Evolutionary conservation across 306 rosid genomes (phyloP), one percentile per base, ranked within the genome.

Genomic region (Trifolium repens): DNA sequence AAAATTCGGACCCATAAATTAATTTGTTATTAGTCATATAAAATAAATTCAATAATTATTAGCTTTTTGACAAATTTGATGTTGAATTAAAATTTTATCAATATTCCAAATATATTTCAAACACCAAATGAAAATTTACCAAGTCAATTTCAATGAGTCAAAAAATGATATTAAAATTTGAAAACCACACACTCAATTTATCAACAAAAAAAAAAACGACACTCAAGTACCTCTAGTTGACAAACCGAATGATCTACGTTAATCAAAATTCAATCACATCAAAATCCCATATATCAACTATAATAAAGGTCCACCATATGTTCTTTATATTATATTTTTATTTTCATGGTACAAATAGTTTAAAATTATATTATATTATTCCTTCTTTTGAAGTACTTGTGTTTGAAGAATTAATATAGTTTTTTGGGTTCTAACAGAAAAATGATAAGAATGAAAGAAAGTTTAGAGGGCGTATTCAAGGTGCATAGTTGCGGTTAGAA

Each of bases 401-500:
- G 61, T 69, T 60, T 34, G 50, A 61, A 75, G 49, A 69, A 80
- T 30, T 37, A 80, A 39, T 71, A 60, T 5, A 22, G 7, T 47
- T 11, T 39, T 27, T 52, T 64, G 24, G 16, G 81, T 62, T 63
- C 19, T 77, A 77, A 77, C 67, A 71, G 67, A 82, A 72, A 77
- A 58, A 75, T 69, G 52, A 53, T 53, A 40, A 80, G 46, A 47
- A 55, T 46, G 2, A 9, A 46, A 77, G 82, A 66, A 13, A 77
- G 79, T 60, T 82, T 82, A 72, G 82, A 58, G 82, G 68, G 85
- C 79, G 62, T 82, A 72, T 82, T 74, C 72, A 79, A 79, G 80
- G 82, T 52, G 69, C 64, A 67, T 55, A 19, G 74, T 77, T 69
- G 89, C 87, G 73, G 91, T 84, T 88, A 79, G 97, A 85, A 65